Percentiles rank a stretch among this genome's conserved stretches.
Evolutionary conservation across 2,329 filamentous ascomycete genomes (phyloP).

Genomic region (Hymenoscyphus fructigenus): DNA sequence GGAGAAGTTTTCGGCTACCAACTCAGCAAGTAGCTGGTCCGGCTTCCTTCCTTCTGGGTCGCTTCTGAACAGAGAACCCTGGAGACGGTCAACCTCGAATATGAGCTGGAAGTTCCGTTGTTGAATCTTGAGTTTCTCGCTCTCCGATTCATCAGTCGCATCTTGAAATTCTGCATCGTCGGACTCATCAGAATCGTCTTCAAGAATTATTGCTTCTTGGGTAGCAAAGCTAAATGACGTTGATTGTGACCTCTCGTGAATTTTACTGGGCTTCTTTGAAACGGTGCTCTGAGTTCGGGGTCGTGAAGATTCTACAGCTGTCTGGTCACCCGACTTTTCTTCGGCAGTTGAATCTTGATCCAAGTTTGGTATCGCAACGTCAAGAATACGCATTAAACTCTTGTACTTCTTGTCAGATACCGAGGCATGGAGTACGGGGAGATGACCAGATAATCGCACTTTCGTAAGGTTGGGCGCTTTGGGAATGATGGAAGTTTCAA

Average conservation of each 20-base stretch:
- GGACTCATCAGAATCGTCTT: slow-evolving; percentile 56
- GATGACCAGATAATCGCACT: slow-evolving; percentile 83
- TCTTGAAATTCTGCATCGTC: slow-evolving; percentile 67
- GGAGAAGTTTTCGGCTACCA: slow-evolving; percentile 86
- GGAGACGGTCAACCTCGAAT: slow-evolving; percentile 91
- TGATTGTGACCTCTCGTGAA: slow-evolving; percentile 57
- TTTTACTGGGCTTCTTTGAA: slow-evolving; percentile 37
- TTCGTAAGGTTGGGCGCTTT: slow-evolving; percentile 92
- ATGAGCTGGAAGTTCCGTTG: slow-evolving; percentile 95
- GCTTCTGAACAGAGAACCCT: slow-evolving; percentile 86
- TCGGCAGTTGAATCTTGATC: slow-evolving; percentile 44
- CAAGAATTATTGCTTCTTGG: slow-evolving; percentile 74
- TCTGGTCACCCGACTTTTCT: slow-evolving; percentile 10
- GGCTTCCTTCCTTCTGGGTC: slow-evolving; percentile 73
- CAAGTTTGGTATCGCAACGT: slow-evolving; percentile 89
- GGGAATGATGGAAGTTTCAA: slow-evolving; percentile 96
- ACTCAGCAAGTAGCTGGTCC: slow-evolving; percentile 82
- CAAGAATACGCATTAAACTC: slow-evolving; percentile 91
- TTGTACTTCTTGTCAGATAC: slow-evolving; percentile 97
- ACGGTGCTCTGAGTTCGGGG: slow-evolving; percentile 30
- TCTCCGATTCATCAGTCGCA: slow-evolving; percentile 55
- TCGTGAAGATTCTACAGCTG: slow-evolving; percentile 14
- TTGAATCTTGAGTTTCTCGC: slow-evolving; percentile 68
- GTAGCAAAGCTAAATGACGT: slow-evolving; percentile 73
- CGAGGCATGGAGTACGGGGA: slow-evolving; percentile 88